These are phyloP conservation scores for Claviceps quebecensis DNA, from an alignment of 2,329 filamentous ascomycete species.

Conservation along the genomic window DNA sequence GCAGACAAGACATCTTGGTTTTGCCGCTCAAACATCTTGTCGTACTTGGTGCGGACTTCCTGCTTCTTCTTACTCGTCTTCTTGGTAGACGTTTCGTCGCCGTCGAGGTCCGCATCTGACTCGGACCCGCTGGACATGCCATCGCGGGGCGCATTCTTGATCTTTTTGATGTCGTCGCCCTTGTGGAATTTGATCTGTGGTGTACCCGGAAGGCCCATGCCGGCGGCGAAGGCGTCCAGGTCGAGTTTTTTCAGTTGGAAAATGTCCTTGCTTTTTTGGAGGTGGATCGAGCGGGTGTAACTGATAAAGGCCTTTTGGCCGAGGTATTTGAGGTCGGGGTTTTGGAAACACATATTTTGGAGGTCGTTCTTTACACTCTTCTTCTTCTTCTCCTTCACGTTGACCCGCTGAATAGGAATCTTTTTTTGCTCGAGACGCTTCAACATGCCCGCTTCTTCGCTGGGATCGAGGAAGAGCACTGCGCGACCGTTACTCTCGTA, in stretches of 20 bases:
- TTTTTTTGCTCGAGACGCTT: constrained; percentile 76
- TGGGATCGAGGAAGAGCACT: constrained; percentile 82
- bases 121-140: constrained; percentile 50
- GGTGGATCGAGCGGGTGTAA: constrained; percentile 70
- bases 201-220: constrained; percentile 76
- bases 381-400: constrained; percentile 80
- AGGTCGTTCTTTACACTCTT: constrained; percentile 71
- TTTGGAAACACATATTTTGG: constrained; percentile 92
- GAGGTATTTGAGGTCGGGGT: constrained; percentile 84
- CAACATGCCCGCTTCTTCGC: constrained; percentile 85
- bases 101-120: constrained; percentile 38
- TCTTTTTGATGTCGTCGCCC: constrained; percentile 70
- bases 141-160: constrained; percentile 73
- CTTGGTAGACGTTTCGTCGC: constrained; percentile 17
- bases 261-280: constrained; percentile 83
- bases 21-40: constrained; percentile 92
- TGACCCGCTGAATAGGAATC: constrained; percentile 75
- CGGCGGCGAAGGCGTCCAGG: constrained; percentile 72
- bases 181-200: constrained; percentile 90
- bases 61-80: constrained; percentile 52
- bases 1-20: constrained; percentile 94
- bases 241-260: constrained; percentile 77
- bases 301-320: constrained; percentile 93
- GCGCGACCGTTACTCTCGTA: constrained; percentile 80
- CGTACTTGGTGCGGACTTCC: constrained; percentile 81